Evolutionary conservation across 2,329 filamentous ascomycete genomes (phyloP).

Genomic region (Ophiostoma sp.): DNA sequence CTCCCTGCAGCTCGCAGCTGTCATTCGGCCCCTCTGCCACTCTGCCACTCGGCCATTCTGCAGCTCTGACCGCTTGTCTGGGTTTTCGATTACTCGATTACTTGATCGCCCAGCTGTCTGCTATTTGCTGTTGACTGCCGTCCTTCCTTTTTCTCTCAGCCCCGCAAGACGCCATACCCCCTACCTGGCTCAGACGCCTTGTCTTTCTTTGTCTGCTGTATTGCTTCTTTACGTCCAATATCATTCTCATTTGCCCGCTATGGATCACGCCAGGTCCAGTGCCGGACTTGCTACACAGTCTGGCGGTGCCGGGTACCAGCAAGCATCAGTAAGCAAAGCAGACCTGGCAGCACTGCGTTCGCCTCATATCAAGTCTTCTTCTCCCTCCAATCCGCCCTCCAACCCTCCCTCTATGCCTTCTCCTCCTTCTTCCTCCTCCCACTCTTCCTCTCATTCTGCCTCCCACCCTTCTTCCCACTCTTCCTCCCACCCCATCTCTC

Average conservation of each 20-base stretch:
- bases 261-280: constrained; percentile 24
- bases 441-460: no score
- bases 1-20: neutral
- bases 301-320: constrained; percentile 13
- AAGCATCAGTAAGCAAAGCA: constrained; percentile 18
- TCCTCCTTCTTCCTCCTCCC: constrained; percentile 14
- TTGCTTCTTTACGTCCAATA: neutral
- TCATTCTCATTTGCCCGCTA: constrained; percentile 14
- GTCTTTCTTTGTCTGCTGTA: constrained; percentile 6
- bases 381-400: neutral
- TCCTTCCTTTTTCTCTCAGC: constrained; percentile 1
- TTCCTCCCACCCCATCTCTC: neutral
- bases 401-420: neutral
- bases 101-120: neutral
- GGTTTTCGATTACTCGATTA: neutral
- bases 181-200: neutral
- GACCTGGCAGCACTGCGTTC: constrained; percentile 8
- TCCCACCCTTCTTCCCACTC: constrained; percentile 9
- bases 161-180: neutral
- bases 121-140: constrained; percentile 4
- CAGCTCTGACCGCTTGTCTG: constrained; percentile 8
- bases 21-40: neutral
- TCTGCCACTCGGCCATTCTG: neutral
- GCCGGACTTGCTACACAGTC: constrained; percentile 3
- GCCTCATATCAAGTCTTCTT: constrained; percentile 9